Evolutionary conservation across 495 filamentous ascomycete genomes (phyloP), one percentile per base, ranked within the genome.

Genomic region (Xylaria curta): DNA sequence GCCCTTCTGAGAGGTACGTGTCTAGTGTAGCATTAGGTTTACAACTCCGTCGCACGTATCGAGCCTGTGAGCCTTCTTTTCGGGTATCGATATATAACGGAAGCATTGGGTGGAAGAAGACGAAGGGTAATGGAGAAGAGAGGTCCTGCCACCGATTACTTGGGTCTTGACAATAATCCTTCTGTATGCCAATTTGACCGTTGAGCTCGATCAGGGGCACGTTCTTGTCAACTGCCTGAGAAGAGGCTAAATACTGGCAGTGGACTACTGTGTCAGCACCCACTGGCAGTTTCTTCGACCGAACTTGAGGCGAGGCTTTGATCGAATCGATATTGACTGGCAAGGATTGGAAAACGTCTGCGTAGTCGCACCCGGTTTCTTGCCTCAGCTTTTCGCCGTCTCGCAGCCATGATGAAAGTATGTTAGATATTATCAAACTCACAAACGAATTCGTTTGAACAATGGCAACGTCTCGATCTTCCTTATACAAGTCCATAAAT

Each of bases 61-160:
- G 91, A 60, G 94, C 89, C 19, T 89, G 83, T 19, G 92, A 97
- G 17, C 95, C 96, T 83, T 95, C 93, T 70, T 86, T 86, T 38
- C 96, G 89, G 5, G 93, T 93, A 79, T 99, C 96, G 72, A 99
- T 94, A 82, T 94, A 97, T 17, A 99, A 87, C 0, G 95, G 93
- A 21, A 95, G 87, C 59, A 88, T 85, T 7, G 91, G 91, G 75
- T 93, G 93, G 80, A 96, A 95, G 76, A 94, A 91, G 40, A 97
- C 92, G 72, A 94, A 94, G 7, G 92, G 93, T 46, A 94, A 89
- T 6, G 96, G 94, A 77, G 94, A 92, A 42, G 88, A 88, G 36
- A 95, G 82, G 24, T 90, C 87, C 12, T 87, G 82, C 92, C 93
- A 97, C 51, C 92, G 88, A 80, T 95, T 95, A 8, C 82, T 83